Conservation (phyloP, 1,139 yeast species). For the Saccharomycopsis hybrid region DNA sequence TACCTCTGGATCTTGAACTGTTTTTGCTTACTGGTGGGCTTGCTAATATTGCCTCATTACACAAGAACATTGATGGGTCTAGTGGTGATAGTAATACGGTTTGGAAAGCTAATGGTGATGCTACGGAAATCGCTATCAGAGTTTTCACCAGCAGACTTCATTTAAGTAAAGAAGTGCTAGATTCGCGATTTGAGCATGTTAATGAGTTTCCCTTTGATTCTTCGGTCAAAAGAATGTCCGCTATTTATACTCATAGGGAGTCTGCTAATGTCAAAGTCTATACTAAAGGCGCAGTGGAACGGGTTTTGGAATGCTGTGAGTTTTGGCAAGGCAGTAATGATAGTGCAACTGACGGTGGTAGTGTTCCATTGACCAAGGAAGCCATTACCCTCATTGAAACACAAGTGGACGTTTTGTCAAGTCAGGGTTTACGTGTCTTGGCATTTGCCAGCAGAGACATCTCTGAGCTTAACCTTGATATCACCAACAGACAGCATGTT, state of each 20-base stretch:
- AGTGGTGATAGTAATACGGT: constrained; percentile 28
- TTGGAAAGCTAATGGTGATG: constrained; percentile 82
- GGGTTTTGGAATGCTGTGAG: constrained; percentile 61
- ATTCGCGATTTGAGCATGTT: constrained; percentile 35
- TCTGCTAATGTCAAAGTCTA: constrained; percentile 36
- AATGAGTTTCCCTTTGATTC: constrained; percentile 78
- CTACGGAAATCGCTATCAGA: constrained; percentile 79
- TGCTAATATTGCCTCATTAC: constrained; percentile 66
- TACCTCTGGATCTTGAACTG: constrained; percentile 22
- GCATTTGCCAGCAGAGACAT: constrained; percentile 51
- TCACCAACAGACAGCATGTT: constrained; percentile 41
- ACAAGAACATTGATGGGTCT: constrained; percentile 34
- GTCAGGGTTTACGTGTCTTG: constrained; percentile 67
- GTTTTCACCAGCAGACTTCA: constrained; percentile 55
- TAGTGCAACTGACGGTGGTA: constrained; percentile 24
- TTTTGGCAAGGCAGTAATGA: constrained; percentile 30
- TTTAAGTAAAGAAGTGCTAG: constrained; percentile 38
- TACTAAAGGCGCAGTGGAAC: constrained; percentile 79
- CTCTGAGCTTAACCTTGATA: constrained; percentile 26
- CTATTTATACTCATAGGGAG: constrained; percentile 41
- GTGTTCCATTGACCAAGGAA: constrained; percentile 36
- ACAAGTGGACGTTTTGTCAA: constrained; percentile 57
- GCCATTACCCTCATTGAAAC: constrained; percentile 41
- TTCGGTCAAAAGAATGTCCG: constrained; percentile 67
- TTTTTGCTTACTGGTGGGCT: constrained; percentile 61